Evolutionary conservation across 202 grass and related monocot species (phyloP).

Genomic region (Schoenoplectus tabernaemontani): DNA sequence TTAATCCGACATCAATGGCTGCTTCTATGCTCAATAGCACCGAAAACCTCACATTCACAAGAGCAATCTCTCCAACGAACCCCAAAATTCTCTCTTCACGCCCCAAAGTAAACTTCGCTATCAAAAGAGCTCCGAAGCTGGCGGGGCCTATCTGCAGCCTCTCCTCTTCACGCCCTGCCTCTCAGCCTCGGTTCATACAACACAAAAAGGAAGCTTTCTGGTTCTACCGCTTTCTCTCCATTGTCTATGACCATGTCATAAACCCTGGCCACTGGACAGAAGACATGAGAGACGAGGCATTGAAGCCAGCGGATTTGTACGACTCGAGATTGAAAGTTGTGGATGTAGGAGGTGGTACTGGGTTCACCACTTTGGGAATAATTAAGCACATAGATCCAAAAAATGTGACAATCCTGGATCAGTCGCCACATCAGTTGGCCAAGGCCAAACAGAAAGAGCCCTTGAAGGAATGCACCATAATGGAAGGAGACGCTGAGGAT

Average conservation of each 20-base stretch:
- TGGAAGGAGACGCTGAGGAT: constrained; percentile 92
- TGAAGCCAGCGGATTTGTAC: constrained; percentile 71
- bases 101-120: constrained; percentile 6
- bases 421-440: constrained; percentile 86
- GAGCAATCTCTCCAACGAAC: constrained; percentile 19
- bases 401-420: constrained; percentile 87
- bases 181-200: constrained; percentile 85
- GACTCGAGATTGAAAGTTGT: constrained; percentile 50
- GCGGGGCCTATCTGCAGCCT: constrained; percentile 32
- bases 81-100: constrained; percentile 34
- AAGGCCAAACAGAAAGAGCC: constrained; percentile 70
- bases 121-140: constrained; percentile 6
- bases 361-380: constrained; percentile 84
- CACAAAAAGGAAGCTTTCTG: constrained; percentile 99
- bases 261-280: constrained; percentile 96
- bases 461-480: constrained; percentile 62
- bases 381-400: constrained; percentile 50
- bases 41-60: constrained; percentile 25
- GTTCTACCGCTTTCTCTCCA: constrained; percentile 95
- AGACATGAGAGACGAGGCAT: constrained; percentile 95
- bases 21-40: constrained; percentile 35
- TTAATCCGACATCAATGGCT: constrained; percentile 33
- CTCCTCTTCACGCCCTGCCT: constrained; percentile 38
- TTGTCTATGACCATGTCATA: constrained; percentile 88
- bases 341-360: constrained; percentile 80